Base-by-base conservation (phyloP, 2,329 filamentous ascomycete genomes). In the Neonectria faginata region DNA sequence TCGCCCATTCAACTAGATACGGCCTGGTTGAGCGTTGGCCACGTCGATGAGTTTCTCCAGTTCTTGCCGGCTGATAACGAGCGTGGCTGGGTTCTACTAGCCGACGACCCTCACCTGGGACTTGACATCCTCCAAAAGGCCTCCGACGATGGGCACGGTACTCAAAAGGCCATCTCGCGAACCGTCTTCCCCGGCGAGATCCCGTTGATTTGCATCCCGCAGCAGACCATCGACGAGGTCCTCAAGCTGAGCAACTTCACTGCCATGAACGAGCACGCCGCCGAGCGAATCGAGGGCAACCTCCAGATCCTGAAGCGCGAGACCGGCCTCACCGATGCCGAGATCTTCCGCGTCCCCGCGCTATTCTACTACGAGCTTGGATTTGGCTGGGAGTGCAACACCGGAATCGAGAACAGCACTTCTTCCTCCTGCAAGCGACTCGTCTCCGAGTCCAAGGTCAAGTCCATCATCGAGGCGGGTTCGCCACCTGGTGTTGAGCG, bases 1-100 rank as follows among this genome's bases (percentile, higher is more conserved):
- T 67, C 74, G 4, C 78, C 79, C 0, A 59, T 82, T 2, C 57
- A 75, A 0, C 67, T 82, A 0, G 79, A 76, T 36, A 75, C 72
- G 2, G 61, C 31, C 1, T 76, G 74, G 74, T 39, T 76, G 2
- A 25, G n/a, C 0, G 65, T 76, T 9, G 74, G 75, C 5, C 75
- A 76, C 22, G 70, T 74, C 0, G 75, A 76, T 33, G 74, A 76
- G 61, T 76, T 75, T 20, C 31, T 76, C 1, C 75, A 76, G n/a
- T 76, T 76, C 18, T 52, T 76, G 0, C 75, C 75, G 1, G 64
- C 62, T 1, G 45, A 72, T 3, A 75, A 66, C 20, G 51, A 72
- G 16, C 71, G 62, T 0, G 75, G 75, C 2, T 76, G 72, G 71
- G 39, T 71, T 3, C 25, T 76, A 11, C 64, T 72, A 50, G 67